phyloP scores from a whole-genome alignment of 139 green algal species.

The Haematococcus sp. region DNA sequence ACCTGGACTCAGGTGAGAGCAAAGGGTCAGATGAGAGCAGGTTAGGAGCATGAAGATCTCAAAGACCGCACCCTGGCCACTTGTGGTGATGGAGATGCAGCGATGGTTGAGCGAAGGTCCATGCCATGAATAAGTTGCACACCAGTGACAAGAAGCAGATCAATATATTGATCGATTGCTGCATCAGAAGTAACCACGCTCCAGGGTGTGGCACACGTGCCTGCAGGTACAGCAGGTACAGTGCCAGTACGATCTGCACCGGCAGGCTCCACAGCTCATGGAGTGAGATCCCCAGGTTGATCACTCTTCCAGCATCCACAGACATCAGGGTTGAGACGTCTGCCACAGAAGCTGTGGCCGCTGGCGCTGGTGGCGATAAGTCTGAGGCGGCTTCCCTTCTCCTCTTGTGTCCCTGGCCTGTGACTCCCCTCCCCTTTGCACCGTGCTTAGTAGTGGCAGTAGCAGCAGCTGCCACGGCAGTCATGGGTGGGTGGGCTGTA shows the following conservation, averaged over 20 bases:
- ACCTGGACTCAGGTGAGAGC: slow-evolving; percentile 76
- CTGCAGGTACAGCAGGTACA: slow-evolving; percentile 86
- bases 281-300: slow-evolving; percentile 67
- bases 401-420: not conserved
- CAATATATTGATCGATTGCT: no score
- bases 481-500: not conserved
- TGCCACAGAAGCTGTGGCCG: not conserved
- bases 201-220: no score
- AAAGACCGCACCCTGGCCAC: no score
- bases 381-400: not conserved
- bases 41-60: no score
- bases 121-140: no score
- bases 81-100: no score
- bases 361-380: not conserved
- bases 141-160: no score
- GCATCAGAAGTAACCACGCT: no score
- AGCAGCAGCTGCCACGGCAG: not conserved
- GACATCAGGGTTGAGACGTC: slow-evolving; percentile 49
- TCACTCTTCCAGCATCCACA: slow-evolving; percentile 70
- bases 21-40: no score
- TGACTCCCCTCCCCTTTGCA: not conserved
- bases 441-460: not conserved
- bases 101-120: no score
- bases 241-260: slow-evolving; percentile 72
- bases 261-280: slow-evolving; percentile 86